Evolutionary conservation across 139 green algal genomes (phyloP).

Genomic region (Chlamydomonas incerta): DNA sequence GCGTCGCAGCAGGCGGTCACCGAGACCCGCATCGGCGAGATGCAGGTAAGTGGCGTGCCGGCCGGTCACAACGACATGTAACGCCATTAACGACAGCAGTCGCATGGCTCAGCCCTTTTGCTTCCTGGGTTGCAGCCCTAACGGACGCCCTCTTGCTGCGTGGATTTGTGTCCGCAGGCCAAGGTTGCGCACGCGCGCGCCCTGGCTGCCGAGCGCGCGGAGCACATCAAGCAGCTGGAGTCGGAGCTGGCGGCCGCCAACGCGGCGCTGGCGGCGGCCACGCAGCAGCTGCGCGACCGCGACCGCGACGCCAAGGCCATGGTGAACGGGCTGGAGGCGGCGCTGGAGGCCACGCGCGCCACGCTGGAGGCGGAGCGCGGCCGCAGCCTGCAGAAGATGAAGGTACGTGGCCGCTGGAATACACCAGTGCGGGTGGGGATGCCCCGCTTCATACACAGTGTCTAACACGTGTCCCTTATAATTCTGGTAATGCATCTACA

Average conservation of each 20-base stretch:
- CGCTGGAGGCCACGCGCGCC: conserved; percentile 16
- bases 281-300: background rate
- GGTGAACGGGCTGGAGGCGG: conserved; percentile 6
- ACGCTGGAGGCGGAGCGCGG: conserved; percentile 20
- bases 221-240: background rate
- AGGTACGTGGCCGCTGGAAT: background rate
- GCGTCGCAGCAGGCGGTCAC: background rate
- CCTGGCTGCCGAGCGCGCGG: background rate
- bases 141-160: too few relatives aligned
- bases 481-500: too few relatives aligned
- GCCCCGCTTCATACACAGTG: too few relatives aligned
- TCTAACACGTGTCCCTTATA: too few relatives aligned
- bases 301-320: background rate
- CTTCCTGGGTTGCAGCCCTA: too few relatives aligned
- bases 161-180: background rate
- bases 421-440: too few relatives aligned
- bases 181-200: background rate
- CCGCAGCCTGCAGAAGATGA: background rate
- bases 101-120: too few relatives aligned
- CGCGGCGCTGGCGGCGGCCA: background rate
- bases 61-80: too few relatives aligned
- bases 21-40: conserved; percentile 1
- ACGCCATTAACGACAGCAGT: too few relatives aligned
- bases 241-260: background rate
- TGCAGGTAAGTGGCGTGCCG: conserved; percentile 20